These are phyloP conservation scores for Agarophyton chilense DNA, from an alignment of 23 red algal genomes.

Conservation along the genomic window DNA sequence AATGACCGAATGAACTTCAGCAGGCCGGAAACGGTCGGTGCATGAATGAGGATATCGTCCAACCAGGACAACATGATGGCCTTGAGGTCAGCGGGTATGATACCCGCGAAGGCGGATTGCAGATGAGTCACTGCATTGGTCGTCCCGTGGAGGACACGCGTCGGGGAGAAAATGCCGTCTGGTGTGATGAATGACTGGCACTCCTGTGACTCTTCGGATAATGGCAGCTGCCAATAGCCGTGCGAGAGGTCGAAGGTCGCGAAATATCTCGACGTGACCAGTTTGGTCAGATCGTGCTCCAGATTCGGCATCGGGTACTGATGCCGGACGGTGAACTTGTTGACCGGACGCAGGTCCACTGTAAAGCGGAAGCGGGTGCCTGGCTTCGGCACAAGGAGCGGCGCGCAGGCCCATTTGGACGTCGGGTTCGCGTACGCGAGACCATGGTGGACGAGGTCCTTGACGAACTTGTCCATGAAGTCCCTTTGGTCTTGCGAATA, in stretches of 20 bases:
- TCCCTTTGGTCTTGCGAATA: slow-evolving; percentile 40
- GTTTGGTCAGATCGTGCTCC: slow-evolving; percentile 22
- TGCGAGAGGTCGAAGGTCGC: slow-evolving; percentile 19
- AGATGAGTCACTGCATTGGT: slow-evolving; percentile 45
- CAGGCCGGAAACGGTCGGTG: not conserved
- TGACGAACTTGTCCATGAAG: slow-evolving; percentile 17
- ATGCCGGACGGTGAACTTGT: slow-evolving; percentile 5
- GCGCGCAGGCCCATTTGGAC: slow-evolving; percentile 44
- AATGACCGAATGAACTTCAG: slow-evolving; percentile 2
- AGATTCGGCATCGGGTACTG: slow-evolving; percentile 47
- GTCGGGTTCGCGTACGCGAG: slow-evolving; percentile 34
- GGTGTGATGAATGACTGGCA: slow-evolving; percentile 50
- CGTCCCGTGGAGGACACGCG: slow-evolving; percentile 50
- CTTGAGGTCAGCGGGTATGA: slow-evolving; percentile 22
- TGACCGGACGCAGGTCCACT: slow-evolving; percentile 24
- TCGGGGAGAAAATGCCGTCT: slow-evolving; percentile 47
- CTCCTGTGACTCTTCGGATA: slow-evolving; percentile 24
- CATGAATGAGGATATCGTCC: slow-evolving; percentile 32
- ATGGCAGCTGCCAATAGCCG: slow-evolving; percentile 19
- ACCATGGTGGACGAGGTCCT: slow-evolving; percentile 31
- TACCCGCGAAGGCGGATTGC: slow-evolving; percentile 35
- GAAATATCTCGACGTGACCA: slow-evolving; percentile 35
- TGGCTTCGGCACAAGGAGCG: slow-evolving; percentile 50
- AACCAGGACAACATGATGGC: slow-evolving; percentile 14
- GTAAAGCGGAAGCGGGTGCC: slow-evolving; percentile 12